These are phyloP conservation scores for Colletotrichum gloeosporioides DNA, from an alignment of 2,329 filamentous ascomycete species.

Conservation along the genomic window DNA sequence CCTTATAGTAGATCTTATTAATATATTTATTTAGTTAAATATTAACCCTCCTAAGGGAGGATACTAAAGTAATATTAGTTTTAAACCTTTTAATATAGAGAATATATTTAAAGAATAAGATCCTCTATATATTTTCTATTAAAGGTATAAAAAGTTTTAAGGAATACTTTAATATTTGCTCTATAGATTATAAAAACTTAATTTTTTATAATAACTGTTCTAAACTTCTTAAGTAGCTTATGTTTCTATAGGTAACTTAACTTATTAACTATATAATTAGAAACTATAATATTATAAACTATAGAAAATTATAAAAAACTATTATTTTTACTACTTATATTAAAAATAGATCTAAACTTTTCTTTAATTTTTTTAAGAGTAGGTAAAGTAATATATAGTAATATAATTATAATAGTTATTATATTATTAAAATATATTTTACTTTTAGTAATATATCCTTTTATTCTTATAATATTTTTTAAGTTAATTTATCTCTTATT, in stretches of 20 bases:
- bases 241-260: neutral
- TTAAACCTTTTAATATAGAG: no score
- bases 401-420: neutral
- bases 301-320: neutral
- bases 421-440: neutral
- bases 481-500: neutral
- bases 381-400: neutral
- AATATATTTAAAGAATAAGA: no score
- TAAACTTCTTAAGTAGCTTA: neutral
- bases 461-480: neutral
- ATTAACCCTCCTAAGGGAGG: no score
- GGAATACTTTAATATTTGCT: neutral
- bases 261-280: neutral
- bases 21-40: no score
- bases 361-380: neutral
- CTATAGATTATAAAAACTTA: neutral
- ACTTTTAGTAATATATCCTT: neutral
- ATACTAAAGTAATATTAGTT: no score
- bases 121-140: no score
- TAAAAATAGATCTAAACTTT: neutral
- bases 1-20: no score
- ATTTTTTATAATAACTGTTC: neutral
- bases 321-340: neutral
- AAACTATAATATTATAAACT: neutral
- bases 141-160: no score